Base-by-base conservation (phyloP, 306 rosid genomes). In the Oemleria cerasiformis region DNA sequence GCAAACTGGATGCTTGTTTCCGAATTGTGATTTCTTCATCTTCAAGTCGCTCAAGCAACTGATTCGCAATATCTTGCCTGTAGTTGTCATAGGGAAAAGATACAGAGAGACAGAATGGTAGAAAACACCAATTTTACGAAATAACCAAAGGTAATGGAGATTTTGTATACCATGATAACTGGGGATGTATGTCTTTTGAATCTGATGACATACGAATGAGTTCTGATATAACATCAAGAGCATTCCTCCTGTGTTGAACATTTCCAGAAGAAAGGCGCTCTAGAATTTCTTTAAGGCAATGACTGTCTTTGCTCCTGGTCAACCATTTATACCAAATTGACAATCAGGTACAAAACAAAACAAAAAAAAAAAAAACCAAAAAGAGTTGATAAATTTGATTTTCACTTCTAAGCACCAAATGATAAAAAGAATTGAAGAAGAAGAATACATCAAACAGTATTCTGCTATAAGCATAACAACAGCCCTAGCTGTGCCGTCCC, bases 381-480 rank as follows among this genome's bases (percentile, higher is more conserved):
- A n/a, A 34, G 63, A 53, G 16, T 68, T 53, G 58, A 63, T 4
- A 64, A 56, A 75, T 43, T 56, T 61, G 45, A 65, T 65, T 50
- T 23, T 12, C 54, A 15, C 44, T 51, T 41, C 76, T 65, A 21
- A 30, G 71, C 39, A 70, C 43, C 61, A 67, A 45, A 75, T 42
- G 67, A 54, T 30, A 67, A 74, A 60, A 70, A 75, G 78, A 80
- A 80, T 9, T 43, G 65, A 81, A n/a, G 11, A 51, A 51, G 50
- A 67, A 72, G 34, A 70, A 13, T 87, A 93, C 98, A 83, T 83
- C 78, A 84, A 78, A 85, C 92, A 93, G 77, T 84, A 93, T 77
- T 91, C 97, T 38, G 92, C 96, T 63, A 91, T 78, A 72, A 93
- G 92, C 88, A 78, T 73, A 61, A 85, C 88, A 73, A 87, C 97